Conservation (phyloP, 495 filamentous ascomycete species). For the Bombardia bombarda region DNA sequence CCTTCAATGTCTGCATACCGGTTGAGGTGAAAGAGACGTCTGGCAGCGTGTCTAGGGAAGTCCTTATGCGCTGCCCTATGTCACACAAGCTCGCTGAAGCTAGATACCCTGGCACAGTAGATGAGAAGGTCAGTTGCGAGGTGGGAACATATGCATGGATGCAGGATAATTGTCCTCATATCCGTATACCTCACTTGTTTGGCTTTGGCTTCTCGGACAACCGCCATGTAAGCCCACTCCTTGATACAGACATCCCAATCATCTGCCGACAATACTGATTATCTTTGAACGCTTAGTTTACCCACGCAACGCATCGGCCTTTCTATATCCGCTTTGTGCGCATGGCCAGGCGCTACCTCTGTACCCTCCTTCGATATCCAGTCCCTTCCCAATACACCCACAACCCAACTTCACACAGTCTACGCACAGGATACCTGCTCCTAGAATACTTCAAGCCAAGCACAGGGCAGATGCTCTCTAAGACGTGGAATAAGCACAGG, state of each 20-base stretch:
- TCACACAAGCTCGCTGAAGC: conserved; percentile 30
- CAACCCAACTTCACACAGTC: conserved; percentile 2
- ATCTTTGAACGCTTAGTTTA: conserved; percentile 6
- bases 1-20: conserved; percentile 36
- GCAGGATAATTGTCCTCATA: conserved; percentile 22
- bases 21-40: conserved; percentile 19
- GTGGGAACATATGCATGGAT: conserved; percentile 32
- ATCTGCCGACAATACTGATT: too few species aligned
- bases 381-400: conserved; percentile 7
- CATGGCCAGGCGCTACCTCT: conserved; percentile 4
- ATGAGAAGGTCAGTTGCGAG: conserved; percentile 33
- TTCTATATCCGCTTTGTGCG: conserved; percentile 10
- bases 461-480: conserved; percentile 28
- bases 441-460: conserved; percentile 13
- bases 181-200: conserved; percentile 25
- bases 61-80: conserved; percentile 27
- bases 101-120: conserved; percentile 23
- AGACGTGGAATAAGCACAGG: conserved; percentile 17
- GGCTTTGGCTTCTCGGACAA: conserved; percentile 26
- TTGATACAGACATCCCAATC: too few species aligned
- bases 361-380: conserved; percentile 1
- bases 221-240: conserved; percentile 10
- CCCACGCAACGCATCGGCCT: background rate
- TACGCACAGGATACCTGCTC: conserved; percentile 16
- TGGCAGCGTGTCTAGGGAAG: conserved; percentile 1